Evolutionary conservation across 768 basidiomycete species (phyloP), one percentile per base, ranked within the genome.

Genomic region (Russula lepida): DNA sequence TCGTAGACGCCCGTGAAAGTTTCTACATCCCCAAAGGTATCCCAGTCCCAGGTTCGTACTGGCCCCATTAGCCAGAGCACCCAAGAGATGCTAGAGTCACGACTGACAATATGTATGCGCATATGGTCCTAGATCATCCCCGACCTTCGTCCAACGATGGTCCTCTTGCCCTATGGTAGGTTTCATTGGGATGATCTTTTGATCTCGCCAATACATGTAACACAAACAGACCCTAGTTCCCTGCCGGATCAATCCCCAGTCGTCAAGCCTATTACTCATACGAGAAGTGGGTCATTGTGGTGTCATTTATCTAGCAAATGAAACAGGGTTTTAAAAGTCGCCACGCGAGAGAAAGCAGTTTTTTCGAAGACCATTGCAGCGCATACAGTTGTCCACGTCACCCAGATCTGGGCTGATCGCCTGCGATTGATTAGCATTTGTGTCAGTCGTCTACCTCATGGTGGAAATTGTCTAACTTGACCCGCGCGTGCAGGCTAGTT

Each of bases 391-490:
- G 43, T 28, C 21, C 64, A 63, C 6, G 4, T 57, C 43, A 46
- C 41, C 5, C 62, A 65, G 27, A 57, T 64, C 23, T 66, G 65
- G 65, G 48, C 37, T 15, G 59, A 64, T 47, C 55, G 65, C 30
- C 49, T 66, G 44, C 59, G 39, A 25, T 52, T 64, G 23, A 61
- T 54, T 19, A 60, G 65, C 48, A 33, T 66, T 21, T 58, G 37
- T 7, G 65, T 58, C 17, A 46, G 65, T 58, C 47, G 17, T 15
- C 25, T 13, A 43, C 33, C 8, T 8, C 21, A 8, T 41, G 39
- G 11, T 9, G 17, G 9, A 60, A 25, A 19, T 17, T 43, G 23
- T 25, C 23, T 54, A 9, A 60, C 30, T 49, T 7, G 9, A 5
- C 19, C 11, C 27, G 13, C 21, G 27, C 32, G n/a, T 19, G 28